Evolutionary conservation across 257 asterid species (phyloP), one percentile per base, ranked within the genome.

Genomic region (Penstemon newberryi): DNA sequence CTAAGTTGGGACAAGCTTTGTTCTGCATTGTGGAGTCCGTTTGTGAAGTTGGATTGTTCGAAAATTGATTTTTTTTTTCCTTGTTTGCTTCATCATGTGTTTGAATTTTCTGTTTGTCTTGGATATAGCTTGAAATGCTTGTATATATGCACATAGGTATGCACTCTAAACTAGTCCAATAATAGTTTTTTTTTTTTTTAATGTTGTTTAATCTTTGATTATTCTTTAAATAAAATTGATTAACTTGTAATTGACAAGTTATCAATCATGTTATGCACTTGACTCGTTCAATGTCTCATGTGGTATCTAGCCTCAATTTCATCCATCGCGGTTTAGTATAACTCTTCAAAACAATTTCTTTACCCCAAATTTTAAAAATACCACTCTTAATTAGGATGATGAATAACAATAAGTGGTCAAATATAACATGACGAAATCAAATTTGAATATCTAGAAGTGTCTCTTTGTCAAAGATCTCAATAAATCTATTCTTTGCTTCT

Each of bases 21-120:
- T 67, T 56, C 45, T 70, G 74, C 91, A 81, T 88, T 65, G 95
- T 74, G 57, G 5, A 67, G 64, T 73, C 88, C 92, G 90, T 71
- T 62, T 71, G 0, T 53, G n/a, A 0, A 12, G 73, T 25, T 60
- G 83, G 74, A 60, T 52, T 70, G 68, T 60, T 75, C 78, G 66
- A 72, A 70, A 73, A 12, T 60, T 19, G 39, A 50, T 38, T 53
- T 40, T 5, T 9, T 15, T 66, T 81, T 25, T 25, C 1, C 86
- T 88, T 78, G 91, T 82, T 83, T 83, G 79, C 63, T 80, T 80
- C 82, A 75, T 75, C 80, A 5, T 37, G 0, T 71, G 8, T 3
- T 49, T 18, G 8, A 33, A 2, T 44, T 52, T 42, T 64, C 15
- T 66, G 70, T 53, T 76, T 80, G 77, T 69, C 65, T 5, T 58